These are phyloP conservation scores for Talaromyces amestolkiae DNA, from an alignment of 2,329 filamentous ascomycete species.

Conservation along the genomic window DNA sequence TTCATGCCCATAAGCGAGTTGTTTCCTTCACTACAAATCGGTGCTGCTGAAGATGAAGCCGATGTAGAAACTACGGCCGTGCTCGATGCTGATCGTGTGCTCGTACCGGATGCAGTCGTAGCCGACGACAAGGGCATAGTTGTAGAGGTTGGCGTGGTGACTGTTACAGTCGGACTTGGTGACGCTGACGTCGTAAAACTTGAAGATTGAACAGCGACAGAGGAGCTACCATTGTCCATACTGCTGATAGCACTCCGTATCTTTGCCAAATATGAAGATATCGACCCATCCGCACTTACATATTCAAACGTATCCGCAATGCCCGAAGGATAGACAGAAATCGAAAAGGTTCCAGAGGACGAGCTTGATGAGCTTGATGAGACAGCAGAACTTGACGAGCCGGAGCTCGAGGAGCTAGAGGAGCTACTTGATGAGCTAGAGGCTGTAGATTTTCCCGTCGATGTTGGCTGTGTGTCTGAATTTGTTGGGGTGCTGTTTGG, in stretches of 20 bases:
- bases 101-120: not conserved
- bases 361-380: not conserved
- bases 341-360: not conserved
- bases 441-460: not conserved
- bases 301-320: slow-evolving; percentile 2
- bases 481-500: not conserved
- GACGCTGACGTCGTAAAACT: not conserved
- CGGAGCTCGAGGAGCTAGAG: not conserved
- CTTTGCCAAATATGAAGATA: not conserved
- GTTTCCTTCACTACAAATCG: slow-evolving; percentile 6
- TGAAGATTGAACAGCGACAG: not conserved
- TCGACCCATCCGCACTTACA: not conserved
- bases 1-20: slow-evolving; percentile 8
- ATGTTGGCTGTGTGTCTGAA: not conserved
- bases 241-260: slow-evolving; percentile 4
- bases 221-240: slow-evolving; percentile 4
- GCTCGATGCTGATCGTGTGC: not conserved
- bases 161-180: not conserved
- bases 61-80: not conserved
- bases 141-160: not conserved
- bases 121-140: not conserved
- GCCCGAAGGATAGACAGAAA: not conserved
- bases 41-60: not conserved
- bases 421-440: not conserved
- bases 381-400: not conserved